Conservation (phyloP, 495 filamentous ascomycete species). For the Usnea hakonensis region DNA sequence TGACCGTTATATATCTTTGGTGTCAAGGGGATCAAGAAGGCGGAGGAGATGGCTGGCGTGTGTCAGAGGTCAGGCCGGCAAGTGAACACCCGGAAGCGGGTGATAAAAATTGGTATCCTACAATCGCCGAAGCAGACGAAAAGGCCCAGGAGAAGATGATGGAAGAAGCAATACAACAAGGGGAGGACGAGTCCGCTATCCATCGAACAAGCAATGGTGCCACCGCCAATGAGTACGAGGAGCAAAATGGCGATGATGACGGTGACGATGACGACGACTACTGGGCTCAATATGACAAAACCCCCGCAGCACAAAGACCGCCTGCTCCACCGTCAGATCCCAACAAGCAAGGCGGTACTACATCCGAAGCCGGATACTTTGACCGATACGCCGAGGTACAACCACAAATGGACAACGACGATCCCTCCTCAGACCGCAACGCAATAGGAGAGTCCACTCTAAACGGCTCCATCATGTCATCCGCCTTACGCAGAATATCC, state of each 20-base stretch:
- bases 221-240: slow-evolving; percentile 20
- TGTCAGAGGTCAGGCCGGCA: slow-evolving; percentile 66
- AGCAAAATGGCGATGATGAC: slow-evolving; percentile 38
- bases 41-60: slow-evolving; percentile 67
- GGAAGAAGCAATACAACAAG: slow-evolving; percentile 33
- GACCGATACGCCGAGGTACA: slow-evolving; percentile 83
- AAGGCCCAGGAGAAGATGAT: slow-evolving; percentile 32
- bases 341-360: slow-evolving; percentile 32
- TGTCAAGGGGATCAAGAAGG: slow-evolving; percentile 59
- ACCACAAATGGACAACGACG: slow-evolving; percentile 82
- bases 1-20: slow-evolving; percentile 59
- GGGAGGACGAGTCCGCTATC: slow-evolving; percentile 18
- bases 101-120: slow-evolving; percentile 41
- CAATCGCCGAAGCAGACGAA: slow-evolving; percentile 47
- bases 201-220: background rate
- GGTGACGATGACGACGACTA: slow-evolving; percentile 86
- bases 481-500: slow-evolving; percentile 31
- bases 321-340: slow-evolving; percentile 43
- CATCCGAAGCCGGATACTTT: slow-evolving; percentile 70
- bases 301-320: slow-evolving; percentile 56
- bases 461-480: slow-evolving; percentile 42
- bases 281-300: slow-evolving; percentile 90
- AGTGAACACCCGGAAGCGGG: slow-evolving; percentile 37
- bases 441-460: slow-evolving; percentile 47
- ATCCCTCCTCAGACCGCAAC: slow-evolving; percentile 56